Evolutionary conservation across 179 eudicot species (phyloP), one percentile per base, ranked within the genome.

Genomic region (Silene vulgaris): DNA sequence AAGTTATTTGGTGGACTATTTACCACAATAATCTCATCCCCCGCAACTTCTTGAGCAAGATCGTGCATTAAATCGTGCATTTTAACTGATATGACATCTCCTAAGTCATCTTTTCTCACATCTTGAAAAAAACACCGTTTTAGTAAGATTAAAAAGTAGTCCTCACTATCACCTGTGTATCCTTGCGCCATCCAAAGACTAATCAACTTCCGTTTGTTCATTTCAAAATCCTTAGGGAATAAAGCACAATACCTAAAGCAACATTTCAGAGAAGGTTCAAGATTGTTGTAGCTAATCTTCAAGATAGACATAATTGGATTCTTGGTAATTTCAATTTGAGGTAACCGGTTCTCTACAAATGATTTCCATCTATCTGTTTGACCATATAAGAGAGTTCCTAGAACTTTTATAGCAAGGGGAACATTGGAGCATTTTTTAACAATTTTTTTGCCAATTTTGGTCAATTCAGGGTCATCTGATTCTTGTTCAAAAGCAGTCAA

Each of bases 51-150:
- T 52, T 5, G 65, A 13, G 90, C 88, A 17, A 83, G 68, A 67
- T 84, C 87, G 23, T 85, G 87, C 82, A 83, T 71, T 21, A 83
- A 60, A 75, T 83, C 86, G 19, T 87, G 88, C 69, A 87, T 83
- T 65, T 80, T 83, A 76, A 82, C 81, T 0, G 70, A 40, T 0
- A 21, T 30, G 1, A 82, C 65, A 0, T 59, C 72, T 64, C 84
- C 85, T 57, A 7, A 7, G 0, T 3, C 4, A 56, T 73, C 65
- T 23, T 29, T 57, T 19, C 54, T n/a, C 5, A 81, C 82, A 62
- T 83, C 83, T 78, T 85, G 84, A 43, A 87, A 80, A 63, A 82
- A 82, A 6, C 83, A 82, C 70, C 82, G 77, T 71, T 69, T 78
- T 13, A 80, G 26, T 70, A 87, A 67, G 17, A 71, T 68, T 26